phyloP scores from a whole-genome alignment of 345 rosid species.

The Eutrema heterophyllum region DNA sequence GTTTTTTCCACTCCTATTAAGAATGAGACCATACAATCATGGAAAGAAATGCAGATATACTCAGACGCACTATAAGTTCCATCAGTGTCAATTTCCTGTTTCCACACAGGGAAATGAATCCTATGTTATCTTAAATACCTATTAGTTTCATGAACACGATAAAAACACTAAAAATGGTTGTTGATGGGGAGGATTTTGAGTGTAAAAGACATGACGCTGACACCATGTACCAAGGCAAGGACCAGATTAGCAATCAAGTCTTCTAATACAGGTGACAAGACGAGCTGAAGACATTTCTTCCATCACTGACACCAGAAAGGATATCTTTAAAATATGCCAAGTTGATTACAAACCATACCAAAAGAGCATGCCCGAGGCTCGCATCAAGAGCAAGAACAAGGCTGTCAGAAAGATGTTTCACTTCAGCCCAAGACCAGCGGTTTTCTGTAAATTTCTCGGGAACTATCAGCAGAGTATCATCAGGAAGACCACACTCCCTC shows the following conservation, averaged over 20 bases:
- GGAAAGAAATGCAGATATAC: background rate
- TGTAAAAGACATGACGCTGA: background rate
- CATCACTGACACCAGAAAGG: background rate
- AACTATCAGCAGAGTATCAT: slow-evolving; percentile 49
- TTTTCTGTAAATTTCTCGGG: slow-evolving; percentile 62
- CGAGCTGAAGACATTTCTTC: background rate
- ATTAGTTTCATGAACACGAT: background rate
- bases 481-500: slow-evolving; percentile 81
- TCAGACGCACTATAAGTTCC: background rate
- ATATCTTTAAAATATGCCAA: background rate
- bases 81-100: background rate
- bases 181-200: background rate
- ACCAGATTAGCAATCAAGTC: slow-evolving; percentile 2
- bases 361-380: slow-evolving; percentile 86
- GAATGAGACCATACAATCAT: background rate
- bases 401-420: slow-evolving; percentile 69
- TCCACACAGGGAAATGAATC: background rate
- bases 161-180: background rate
- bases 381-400: slow-evolving; percentile 96
- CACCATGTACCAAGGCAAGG: slow-evolving; percentile 3
- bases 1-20: background rate
- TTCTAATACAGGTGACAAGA: slow-evolving; percentile 8
- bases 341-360: slow-evolving; percentile 55
- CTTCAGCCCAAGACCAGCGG: slow-evolving; percentile 88
- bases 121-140: background rate